A percentile compares a stretch with the other conserved stretches of the same genome.
Evolutionary conservation across 2,329 filamentous ascomycete species (phyloP).

Genomic region (Trichoderma asperellum): DNA sequence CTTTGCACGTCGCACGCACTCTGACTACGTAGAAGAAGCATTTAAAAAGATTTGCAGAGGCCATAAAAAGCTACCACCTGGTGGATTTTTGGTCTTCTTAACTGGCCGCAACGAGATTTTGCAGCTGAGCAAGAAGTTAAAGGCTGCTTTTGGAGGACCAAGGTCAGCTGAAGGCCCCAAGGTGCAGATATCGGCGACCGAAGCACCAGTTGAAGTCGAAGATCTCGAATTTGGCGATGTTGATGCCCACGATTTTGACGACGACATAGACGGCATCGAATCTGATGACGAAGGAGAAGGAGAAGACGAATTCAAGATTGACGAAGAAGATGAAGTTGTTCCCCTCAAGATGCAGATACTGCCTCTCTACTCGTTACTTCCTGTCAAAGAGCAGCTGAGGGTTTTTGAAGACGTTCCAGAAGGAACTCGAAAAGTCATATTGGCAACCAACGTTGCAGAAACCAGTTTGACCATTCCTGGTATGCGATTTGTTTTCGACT

Average conservation of each 20-base stretch:
- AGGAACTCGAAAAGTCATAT: slow-evolving; percentile 79
- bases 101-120: slow-evolving; percentile 93
- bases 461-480: slow-evolving; percentile 96
- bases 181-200: slow-evolving; percentile 74
- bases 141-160: slow-evolving; percentile 65
- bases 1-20: slow-evolving; percentile 79
- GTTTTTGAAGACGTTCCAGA: slow-evolving; percentile 88
- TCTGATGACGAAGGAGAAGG: slow-evolving; percentile 58
- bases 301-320: slow-evolving; percentile 68
- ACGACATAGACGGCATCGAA: slow-evolving; percentile 59
- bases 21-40: slow-evolving; percentile 89
- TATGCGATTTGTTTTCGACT: slow-evolving; percentile 94
- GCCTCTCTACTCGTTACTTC: slow-evolving; percentile 91
- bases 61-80: slow-evolving; percentile 85
- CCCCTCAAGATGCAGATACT: slow-evolving; percentile 81
- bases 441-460: slow-evolving; percentile 96
- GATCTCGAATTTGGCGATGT: slow-evolving; percentile 80
- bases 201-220: slow-evolving; percentile 80
- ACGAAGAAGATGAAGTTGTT: slow-evolving; percentile 63
- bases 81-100: slow-evolving; percentile 90
- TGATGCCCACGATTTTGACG: slow-evolving; percentile 65
- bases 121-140: slow-evolving; percentile 78
- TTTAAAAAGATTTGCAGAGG: slow-evolving; percentile 86
- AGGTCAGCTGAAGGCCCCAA: slow-evolving; percentile 63
- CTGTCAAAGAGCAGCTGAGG: slow-evolving; percentile 85